Conservation (phyloP, 495 filamentous ascomycete genomes). For the Talaromyces ruber region DNA sequence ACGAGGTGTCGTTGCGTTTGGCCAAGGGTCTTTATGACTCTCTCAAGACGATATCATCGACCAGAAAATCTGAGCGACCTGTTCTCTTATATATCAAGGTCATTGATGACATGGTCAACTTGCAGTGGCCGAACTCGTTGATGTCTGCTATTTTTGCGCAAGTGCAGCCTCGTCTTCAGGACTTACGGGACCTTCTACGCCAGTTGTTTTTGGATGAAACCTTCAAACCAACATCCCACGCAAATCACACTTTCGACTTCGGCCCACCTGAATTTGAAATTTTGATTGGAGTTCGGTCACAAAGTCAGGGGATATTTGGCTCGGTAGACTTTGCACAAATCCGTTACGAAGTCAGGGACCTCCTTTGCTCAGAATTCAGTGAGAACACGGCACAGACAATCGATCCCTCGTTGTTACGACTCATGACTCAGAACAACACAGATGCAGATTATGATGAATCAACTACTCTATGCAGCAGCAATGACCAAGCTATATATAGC, state of each 20-base stretch:
- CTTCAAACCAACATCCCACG: background rate
- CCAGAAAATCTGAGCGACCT: background rate
- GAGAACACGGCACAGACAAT: background rate
- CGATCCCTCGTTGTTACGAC: background rate
- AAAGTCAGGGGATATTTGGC: background rate
- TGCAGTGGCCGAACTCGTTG: background rate
- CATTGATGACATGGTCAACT: background rate
- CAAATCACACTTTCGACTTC: background rate
- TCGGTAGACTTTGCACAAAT: background rate
- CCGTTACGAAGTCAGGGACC: background rate
- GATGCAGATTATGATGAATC: background rate
- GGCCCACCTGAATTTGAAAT: background rate
- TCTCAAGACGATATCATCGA: constrained; percentile 3
- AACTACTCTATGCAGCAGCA: background rate
- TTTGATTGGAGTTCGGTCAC: background rate
- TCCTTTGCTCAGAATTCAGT: background rate
- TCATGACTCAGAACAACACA: background rate
- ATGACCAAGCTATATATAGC: background rate
- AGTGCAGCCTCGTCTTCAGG: background rate
- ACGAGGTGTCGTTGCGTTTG: constrained; percentile 5
- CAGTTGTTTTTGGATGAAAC: background rate
- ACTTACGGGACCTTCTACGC: background rate
- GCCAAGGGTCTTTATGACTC: constrained; percentile 1
- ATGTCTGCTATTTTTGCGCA: background rate
- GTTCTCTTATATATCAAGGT: background rate